These are phyloP conservation scores for Fagopyrum tataricum DNA, from an alignment of 148 eudicot genomes.

Conservation along the genomic window DNA sequence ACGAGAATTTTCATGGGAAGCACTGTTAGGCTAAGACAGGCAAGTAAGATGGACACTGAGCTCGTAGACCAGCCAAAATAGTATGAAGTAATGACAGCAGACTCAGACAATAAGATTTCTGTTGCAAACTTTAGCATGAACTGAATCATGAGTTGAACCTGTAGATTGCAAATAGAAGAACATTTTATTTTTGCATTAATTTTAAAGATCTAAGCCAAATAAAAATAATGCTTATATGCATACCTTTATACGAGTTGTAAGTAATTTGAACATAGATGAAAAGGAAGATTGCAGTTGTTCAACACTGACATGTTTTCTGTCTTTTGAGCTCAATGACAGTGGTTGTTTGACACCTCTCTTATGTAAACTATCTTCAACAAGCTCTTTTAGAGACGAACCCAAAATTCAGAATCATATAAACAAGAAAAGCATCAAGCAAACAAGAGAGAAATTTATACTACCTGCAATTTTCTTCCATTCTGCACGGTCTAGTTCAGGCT, in stretches of 20 bases:
- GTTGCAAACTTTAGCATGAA: conserved; percentile 29
- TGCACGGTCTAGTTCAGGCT: not conserved
- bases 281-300: too few relatives aligned
- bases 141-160: not conserved
- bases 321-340: too few relatives aligned
- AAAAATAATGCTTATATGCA: not conserved
- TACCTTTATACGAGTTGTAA: not conserved
- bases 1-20: conserved; percentile 32
- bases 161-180: not conserved
- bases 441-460: not conserved
- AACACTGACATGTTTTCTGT: too few relatives aligned
- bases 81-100: conserved; percentile 33
- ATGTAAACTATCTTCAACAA: not conserved
- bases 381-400: not conserved
- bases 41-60: conserved; percentile 34
- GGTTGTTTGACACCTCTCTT: not conserved
- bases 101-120: conserved; percentile 39
- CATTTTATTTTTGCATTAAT: too few relatives aligned
- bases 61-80: conserved; percentile 37
- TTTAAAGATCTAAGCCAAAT: not conserved
- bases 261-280: not conserved
- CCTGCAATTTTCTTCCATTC: not conserved
- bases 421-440: not conserved
- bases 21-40: conserved; percentile 32
- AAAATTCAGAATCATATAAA: not conserved